Base-by-base conservation (phyloP, 1,284 basidiomycete species). In the Blastosporella zonata region DNA sequence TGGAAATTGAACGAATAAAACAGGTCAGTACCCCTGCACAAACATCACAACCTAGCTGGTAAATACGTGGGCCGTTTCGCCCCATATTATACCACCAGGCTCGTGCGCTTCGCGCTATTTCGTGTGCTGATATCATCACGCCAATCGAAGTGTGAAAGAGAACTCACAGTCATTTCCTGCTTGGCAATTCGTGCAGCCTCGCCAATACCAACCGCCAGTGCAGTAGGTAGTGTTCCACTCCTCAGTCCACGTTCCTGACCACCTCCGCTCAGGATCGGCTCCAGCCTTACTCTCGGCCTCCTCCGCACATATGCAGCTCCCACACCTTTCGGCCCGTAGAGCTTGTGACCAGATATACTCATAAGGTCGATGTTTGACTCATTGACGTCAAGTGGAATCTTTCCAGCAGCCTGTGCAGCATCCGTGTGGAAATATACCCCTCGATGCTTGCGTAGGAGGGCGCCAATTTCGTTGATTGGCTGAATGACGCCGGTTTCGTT, bases 401-500 rank as follows among this genome's bases (percentile, higher is more conserved):
- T 96, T 45, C 97, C 96, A 10, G 85, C 84, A 3, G 95, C 96
- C 69, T 99, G 97, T 0, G 97, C 97, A 15, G 92, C 96, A 67
- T 99, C 97, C 18, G 97, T 96, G 72, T 99, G 97, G 77, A 99
- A 88, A 68, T 94, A 89, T 12, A 97, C 81, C 9, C 92, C 90
- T 60, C 93, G 83, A 66, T 93, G 80, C 67, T 90, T 84, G 64
- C 86, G 82, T 43, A 92, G 67, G 23, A 97, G 78, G 3, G 82
- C 79, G 20, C 95, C 96, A 56, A 99, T 99, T 68, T 98, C 94
- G 65, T 90, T 90, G 55, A 99, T 80, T 1, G 97, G 97, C 66
- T 99, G 97, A 54, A 99, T 97, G 54, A 98, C 95, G 41, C 97
- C 97, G 6, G 95, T 99, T 74, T 99, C 97, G 71, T 99, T 99